phyloP scores from a whole-genome alignment of 352 stramenopile species.

The Pythium volutum region DNA sequence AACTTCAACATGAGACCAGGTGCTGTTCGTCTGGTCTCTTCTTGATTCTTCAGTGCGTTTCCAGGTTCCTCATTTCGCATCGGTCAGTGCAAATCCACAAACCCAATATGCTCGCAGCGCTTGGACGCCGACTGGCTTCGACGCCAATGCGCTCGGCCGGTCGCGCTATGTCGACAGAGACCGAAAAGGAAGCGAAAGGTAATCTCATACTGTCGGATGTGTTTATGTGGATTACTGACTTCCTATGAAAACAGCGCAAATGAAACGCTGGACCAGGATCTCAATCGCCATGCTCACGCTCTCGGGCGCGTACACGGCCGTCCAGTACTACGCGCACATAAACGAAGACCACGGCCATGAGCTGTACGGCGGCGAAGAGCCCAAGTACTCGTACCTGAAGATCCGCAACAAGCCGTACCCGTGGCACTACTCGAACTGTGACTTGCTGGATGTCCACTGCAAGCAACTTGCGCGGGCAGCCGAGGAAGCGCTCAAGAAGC shows the following conservation, averaged over 20 bases:
- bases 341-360: constrained; percentile 20
- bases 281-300: constrained; percentile 13
- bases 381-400: constrained; percentile 31
- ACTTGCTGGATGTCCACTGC: constrained; percentile 32
- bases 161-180: background rate
- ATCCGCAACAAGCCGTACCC: constrained; percentile 35
- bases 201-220: too few relatives aligned
- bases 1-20: constrained; percentile 3
- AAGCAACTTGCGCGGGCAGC: constrained; percentile 22
- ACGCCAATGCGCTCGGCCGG: background rate
- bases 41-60: background rate
- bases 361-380: constrained; percentile 18
- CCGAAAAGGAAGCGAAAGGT: constrained; percentile 1
- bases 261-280: constrained; percentile 18
- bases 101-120: background rate
- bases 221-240: too few relatives aligned
- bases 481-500: constrained; percentile 14
- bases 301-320: constrained; percentile 1
- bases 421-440: constrained; percentile 34
- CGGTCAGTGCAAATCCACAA: background rate
- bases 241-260: constrained; percentile 9
- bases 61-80: background rate
- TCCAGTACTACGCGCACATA: constrained; percentile 8
- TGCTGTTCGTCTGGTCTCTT: background rate
- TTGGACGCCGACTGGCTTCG: background rate